Base-by-base conservation (phyloP, 176 grass and related monocot species). In the Ampelocalamus luodianensis region DNA sequence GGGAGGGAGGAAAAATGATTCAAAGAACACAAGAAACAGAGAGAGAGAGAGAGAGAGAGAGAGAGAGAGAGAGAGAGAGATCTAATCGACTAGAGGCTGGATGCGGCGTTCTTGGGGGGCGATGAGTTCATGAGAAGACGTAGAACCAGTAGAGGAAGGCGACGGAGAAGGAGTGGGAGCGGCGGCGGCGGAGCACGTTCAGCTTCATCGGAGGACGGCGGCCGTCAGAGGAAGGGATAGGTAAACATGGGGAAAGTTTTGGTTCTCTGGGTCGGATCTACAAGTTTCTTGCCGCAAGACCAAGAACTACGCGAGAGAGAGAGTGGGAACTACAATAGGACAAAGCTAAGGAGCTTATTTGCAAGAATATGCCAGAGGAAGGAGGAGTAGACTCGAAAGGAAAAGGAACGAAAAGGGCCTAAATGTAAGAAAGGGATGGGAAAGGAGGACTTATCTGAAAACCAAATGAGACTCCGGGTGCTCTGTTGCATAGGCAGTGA, bases 71-170 rank as follows among this genome's bases (percentile, higher is more conserved):
- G 27, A 48, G 14, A 22, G 12, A 29, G 46, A 75, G 65, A 78
- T 72, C 74, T 72, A 80, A 75, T 60, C 59, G 61, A 43, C n/a
- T 66, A 76, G 54, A 75, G n/a, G 8, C 10, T 2, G 75, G 69
- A 49, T 46, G 22, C 56, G 68, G 80, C 0, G 73, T 73, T 83
- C 0, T 23, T 24, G 77, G 42, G 23, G 2, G 76, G 78, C 88
- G 63, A 81, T 4, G 40, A 40, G 84, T 89, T 95, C 88, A 95
- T 85, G 93, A 95, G 86, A 95, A 90, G 67, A 92, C 90, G 83
- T 95, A 95, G 74, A 88, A 95, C 90, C 90, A 95, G 93, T 95
- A 95, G 0, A 95, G 90, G 83, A 95, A 90, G 65, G 91, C 90
- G 3, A 95, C 93, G 0, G 93, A 95, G 86, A 90, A 95, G 67